Base-by-base conservation (phyloP, 306 rosid genomes). In the Gynostemma pentaphyllum region DNA sequence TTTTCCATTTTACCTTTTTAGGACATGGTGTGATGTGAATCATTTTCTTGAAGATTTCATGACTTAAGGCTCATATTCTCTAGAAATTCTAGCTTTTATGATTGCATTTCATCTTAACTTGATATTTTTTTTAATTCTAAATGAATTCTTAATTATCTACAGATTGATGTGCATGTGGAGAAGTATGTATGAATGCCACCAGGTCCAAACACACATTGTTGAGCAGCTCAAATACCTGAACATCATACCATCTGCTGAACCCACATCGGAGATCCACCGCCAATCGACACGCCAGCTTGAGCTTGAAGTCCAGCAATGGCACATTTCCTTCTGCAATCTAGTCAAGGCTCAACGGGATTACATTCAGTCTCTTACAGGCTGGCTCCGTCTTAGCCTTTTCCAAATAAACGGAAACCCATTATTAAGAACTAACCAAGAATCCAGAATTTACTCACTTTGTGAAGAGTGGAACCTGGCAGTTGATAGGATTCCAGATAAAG, bases 131-230 rank as follows among this genome's bases (percentile, higher is more conserved):
- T 54, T n/a, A n/a, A n/a, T 54, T 32, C 45, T 39, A 39, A 15
- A 60, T 28, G 23, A 61, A 21, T 15, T 61, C 15, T 8, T 61
- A 36, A 18, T 23, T 39, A 37, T 44, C 65, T 73, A 57, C 84
- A 92, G 99, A 62, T 79, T 92, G 80, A 88, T 82, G 95, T 79
- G 97, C 79, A 92, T 88, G 96, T 92, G 99, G 99, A 82, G 96
- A 79, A 80, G 83, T 81, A 92, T 92, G 99, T 92, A 92, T 14
- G 95, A 88, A 73, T 84, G 90, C 73, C 99, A 92, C 73, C 99
- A 92, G 76, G 99, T 92, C 9, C 99, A 92, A 69, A 86, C 77
- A 68, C 99, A 92, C 72, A 88, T 92, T 36, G 99, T 88, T 64
- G 95, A 88, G 79, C 99, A 92, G 75, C 87, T 92, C 45, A 86